A percentile compares a stretch with the other conserved stretches of the same genome.
Conservation (phyloP, 345 rosid species). For the Moricandia arvensis region DNA sequence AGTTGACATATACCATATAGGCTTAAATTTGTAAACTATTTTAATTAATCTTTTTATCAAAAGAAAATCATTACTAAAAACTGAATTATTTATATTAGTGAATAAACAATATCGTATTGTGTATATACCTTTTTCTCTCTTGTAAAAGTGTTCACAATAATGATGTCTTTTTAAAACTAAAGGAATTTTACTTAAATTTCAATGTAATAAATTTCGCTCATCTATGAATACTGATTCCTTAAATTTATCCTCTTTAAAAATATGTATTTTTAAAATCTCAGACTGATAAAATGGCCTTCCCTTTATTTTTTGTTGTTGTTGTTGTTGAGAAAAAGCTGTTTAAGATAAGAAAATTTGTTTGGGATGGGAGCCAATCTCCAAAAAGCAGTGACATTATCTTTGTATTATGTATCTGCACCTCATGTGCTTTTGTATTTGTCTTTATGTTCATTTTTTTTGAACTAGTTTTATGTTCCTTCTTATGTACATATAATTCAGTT, state of each 20-base stretch:
- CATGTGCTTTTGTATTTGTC: slow-evolving; percentile 23
- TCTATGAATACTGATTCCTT: neutral
- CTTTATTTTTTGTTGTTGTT: neutral
- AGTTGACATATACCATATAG: neutral
- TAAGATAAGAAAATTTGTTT: slow-evolving; percentile 33
- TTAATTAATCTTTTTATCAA: too few relatives aligned
- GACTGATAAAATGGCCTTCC: neutral
- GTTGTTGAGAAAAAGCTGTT: neutral
- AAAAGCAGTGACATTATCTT: slow-evolving; percentile 37
- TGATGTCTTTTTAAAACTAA: neutral
- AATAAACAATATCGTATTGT: neutral
- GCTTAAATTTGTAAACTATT: neutral
- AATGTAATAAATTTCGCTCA: neutral
- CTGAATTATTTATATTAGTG: neutral
- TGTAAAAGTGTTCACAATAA: neutral
- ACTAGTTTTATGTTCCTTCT: neutral
- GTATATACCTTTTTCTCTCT: neutral
- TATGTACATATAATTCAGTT: slow-evolving; percentile 3
- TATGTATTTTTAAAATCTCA: neutral
- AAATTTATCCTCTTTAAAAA: neutral
- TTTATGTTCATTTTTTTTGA: neutral
- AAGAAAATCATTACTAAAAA: neutral
- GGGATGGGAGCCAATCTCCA: slow-evolving; percentile 41
- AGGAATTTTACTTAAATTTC: neutral
- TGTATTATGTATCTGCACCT: slow-evolving; percentile 35